These are phyloP conservation scores for Fusarium avenaceum DNA, from an alignment of 2,329 filamentous ascomycete species.

Conservation along the genomic window DNA sequence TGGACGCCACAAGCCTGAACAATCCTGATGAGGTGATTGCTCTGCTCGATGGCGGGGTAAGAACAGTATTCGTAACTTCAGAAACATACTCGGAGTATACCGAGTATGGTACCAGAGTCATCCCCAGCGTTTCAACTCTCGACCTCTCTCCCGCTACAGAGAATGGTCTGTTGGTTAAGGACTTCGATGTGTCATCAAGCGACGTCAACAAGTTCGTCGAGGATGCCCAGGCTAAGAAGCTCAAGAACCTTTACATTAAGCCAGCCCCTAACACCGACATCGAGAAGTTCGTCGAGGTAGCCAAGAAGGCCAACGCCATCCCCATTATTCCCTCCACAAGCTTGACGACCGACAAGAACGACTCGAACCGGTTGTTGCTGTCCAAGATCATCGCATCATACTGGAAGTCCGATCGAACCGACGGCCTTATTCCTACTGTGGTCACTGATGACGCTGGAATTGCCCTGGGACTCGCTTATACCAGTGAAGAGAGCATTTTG, in stretches of 20 bases:
- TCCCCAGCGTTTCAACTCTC: conserved; percentile 64
- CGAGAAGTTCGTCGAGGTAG: conserved; percentile 61
- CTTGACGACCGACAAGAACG: conserved; percentile 76
- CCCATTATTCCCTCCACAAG: conserved; percentile 80
- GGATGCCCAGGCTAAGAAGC: conserved; percentile 61
- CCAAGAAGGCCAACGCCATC: conserved; percentile 69
- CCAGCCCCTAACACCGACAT: conserved; percentile 62
- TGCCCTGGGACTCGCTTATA: conserved; percentile 92
- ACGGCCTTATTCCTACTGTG: conserved; percentile 88
- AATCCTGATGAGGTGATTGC: conserved; percentile 80
- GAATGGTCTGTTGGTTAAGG: conserved; percentile 66
- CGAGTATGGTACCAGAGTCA: conserved; percentile 69
- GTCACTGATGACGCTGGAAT: conserved; percentile 90
- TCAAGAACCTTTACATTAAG: conserved; percentile 65
- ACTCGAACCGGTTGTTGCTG: conserved; percentile 68
- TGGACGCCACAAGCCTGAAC: conserved; percentile 80
- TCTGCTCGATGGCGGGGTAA: conserved; percentile 86
- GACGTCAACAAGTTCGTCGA: conserved; percentile 61
- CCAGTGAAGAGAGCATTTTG: conserved; percentile 88
- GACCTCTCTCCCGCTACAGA: conserved; percentile 62
- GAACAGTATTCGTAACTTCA: conserved; percentile 84
- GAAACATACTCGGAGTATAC: conserved; percentile 73
- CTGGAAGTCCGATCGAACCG: conserved; percentile 84
- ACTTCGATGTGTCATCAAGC: conserved; percentile 61
- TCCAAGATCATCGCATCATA: conserved; percentile 79